Percentiles rank a stretch among this genome's conserved stretches.
Evolutionary conservation across 306 rosid genomes (phyloP).

Genomic region (Vicia villosa): DNA sequence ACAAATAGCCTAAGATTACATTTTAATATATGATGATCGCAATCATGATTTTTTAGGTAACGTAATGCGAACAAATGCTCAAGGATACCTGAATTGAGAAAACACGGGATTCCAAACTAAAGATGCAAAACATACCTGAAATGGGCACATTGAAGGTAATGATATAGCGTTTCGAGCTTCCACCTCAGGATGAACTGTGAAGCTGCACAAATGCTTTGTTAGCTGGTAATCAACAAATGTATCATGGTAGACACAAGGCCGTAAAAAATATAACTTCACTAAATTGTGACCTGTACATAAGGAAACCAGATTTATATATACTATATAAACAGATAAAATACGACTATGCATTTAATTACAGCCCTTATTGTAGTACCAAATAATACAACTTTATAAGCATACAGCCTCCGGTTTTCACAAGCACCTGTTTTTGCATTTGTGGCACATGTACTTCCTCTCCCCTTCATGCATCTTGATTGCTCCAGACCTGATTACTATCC

Average conservation of each 20-base stretch:
- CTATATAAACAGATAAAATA: neutral
- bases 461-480: conserved; percentile 95
- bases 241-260: conserved; percentile 15
- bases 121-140: conserved; percentile 52
- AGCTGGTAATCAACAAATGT: conserved; percentile 26
- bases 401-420: neutral
- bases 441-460: conserved; percentile 87
- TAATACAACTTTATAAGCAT: neutral
- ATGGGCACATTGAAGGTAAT: conserved; percentile 76
- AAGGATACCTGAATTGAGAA: conserved; percentile 8
- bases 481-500: conserved; percentile 89
- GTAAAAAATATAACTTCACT: conserved; percentile 24
- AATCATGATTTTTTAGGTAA: conserved; percentile 2
- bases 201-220: conserved; percentile 56
- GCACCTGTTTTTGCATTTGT: conserved; percentile 75
- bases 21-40: conserved; percentile 26
- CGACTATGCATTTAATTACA: neutral
- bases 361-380: neutral
- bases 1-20: conserved; percentile 12
- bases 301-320: neutral
- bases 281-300: neutral
- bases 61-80: neutral
- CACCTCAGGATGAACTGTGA: conserved; percentile 81
- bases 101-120: conserved; percentile 28
- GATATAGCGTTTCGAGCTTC: conserved; percentile 84